Evolutionary conservation across 768 basidiomycete genomes (phyloP).

Genomic region (Naganishia friedmannii): DNA sequence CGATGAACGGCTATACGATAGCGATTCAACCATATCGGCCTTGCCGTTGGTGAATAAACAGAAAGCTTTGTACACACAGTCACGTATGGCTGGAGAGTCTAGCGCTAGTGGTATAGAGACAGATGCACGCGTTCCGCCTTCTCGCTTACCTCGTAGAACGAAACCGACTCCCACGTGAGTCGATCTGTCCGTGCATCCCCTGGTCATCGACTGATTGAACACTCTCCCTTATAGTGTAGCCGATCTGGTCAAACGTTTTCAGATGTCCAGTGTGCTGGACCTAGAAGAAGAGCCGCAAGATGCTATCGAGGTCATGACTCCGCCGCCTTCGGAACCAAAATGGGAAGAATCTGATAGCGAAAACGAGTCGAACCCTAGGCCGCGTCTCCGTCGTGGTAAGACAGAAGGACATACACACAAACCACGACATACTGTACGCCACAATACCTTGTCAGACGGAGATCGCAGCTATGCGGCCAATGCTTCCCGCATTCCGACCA

Average conservation of each 20-base stretch:
- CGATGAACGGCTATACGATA: conserved; percentile 45
- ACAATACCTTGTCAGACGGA: conserved; percentile 64
- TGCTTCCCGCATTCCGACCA: conserved; percentile 72
- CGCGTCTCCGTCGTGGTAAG: conserved; percentile 43
- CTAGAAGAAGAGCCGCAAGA: conserved; percentile 4
- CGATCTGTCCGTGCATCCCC: background rate
- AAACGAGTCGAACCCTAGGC: conserved; percentile 56
- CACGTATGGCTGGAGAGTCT: conserved; percentile 27
- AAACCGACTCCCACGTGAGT: conserved; percentile 46
- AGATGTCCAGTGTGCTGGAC: conserved; percentile 32
- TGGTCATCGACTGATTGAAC: background rate
- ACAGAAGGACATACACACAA: conserved; percentile 39
- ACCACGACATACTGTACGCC: conserved; percentile 28
- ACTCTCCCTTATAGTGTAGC: conserved; percentile 58
- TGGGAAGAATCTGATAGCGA: conserved; percentile 72
- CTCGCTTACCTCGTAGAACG: conserved; percentile 49
- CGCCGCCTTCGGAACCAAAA: conserved; percentile 6
- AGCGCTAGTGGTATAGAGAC: conserved; percentile 48
- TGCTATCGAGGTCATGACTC: background rate
- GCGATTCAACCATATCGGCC: conserved; percentile 55
- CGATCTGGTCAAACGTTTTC: conserved; percentile 66
- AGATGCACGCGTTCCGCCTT: conserved; percentile 42
- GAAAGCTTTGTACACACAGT: conserved; percentile 17
- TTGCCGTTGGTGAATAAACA: conserved; percentile 30
- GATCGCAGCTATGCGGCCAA: conserved; percentile 92